Conservation (phyloP, 2,329 filamentous ascomycete genomes). For the Colletotrichum cuscutae region DNA sequence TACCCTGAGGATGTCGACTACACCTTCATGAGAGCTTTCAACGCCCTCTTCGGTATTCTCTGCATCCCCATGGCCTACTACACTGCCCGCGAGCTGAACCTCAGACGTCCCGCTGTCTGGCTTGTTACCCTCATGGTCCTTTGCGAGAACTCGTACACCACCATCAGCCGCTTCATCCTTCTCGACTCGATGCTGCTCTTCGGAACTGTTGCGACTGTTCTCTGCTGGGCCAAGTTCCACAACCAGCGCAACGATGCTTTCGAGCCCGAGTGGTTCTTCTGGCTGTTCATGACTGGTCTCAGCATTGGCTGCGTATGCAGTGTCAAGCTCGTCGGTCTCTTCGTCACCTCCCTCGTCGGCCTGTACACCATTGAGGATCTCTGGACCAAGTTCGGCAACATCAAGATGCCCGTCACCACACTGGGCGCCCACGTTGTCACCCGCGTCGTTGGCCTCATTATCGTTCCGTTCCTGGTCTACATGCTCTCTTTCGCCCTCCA, state of each 20-base stretch:
- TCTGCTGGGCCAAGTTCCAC: conserved; percentile 98
- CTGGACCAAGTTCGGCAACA: conserved; percentile 97
- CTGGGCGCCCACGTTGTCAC: conserved; percentile 83
- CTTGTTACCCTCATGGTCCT: conserved; percentile 96
- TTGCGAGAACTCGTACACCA: conserved; percentile 99
- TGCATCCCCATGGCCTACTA: conserved; percentile 96
- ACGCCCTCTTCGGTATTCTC: conserved; percentile 91
- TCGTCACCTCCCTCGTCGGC: conserved; percentile 93
- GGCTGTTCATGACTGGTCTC: conserved; percentile 92
- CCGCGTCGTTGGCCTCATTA: conserved; percentile 86
- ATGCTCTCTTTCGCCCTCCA: conserved; percentile 95
- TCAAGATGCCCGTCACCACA: conserved; percentile 82
- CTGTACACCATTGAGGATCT: conserved; percentile 96
- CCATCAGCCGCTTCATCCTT: conserved; percentile 97
- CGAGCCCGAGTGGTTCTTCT: conserved; percentile 90
- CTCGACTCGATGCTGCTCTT: conserved; percentile 98
- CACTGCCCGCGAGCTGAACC: conserved; percentile 90
- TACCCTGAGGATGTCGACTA: conserved; percentile 96
- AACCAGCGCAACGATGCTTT: conserved; percentile 87
- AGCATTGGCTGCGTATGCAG: conserved; percentile 99
- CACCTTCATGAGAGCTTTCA: conserved; percentile 98
- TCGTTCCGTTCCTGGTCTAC: conserved; percentile 91
- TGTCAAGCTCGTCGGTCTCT: conserved; percentile 97
- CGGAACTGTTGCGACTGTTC: conserved; percentile 96
- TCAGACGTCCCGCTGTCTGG: conserved; percentile 90